phyloP scores from a whole-genome alignment of 441 rosid genomes.

The Eruca vesicaria region DNA sequence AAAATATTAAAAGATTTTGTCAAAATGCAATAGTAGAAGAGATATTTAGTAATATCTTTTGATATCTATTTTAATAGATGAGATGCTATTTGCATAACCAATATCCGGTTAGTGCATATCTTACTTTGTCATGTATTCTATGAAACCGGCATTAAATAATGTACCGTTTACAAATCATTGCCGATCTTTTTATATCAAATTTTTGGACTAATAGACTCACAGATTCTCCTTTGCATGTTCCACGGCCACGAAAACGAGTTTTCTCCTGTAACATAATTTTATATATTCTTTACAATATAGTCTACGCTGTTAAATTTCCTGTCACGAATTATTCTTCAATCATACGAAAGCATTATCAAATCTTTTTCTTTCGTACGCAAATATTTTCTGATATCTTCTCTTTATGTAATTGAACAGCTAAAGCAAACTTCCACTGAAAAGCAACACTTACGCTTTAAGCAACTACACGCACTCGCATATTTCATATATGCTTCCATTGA shows the following conservation, averaged over 20 bases:
- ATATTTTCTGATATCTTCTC: neutral
- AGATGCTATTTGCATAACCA: neutral
- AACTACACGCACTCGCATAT: constrained; percentile 29
- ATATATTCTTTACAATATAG: neutral
- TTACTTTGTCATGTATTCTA: too few relatives aligned
- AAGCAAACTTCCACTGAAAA: constrained; percentile 20
- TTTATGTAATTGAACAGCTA: constrained; percentile 26
- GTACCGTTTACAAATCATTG: neutral
- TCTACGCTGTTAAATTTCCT: constrained; percentile 17
- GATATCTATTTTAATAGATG: too few relatives aligned
- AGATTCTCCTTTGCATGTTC: constrained; percentile 21
- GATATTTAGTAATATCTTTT: too few relatives aligned
- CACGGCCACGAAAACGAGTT: neutral
- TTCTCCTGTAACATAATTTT: neutral
- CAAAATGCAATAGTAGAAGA: too few relatives aligned
- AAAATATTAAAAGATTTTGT: too few relatives aligned
- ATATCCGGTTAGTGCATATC: neutral
- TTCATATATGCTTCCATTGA: neutral
- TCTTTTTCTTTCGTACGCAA: neutral
- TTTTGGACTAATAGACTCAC: neutral
- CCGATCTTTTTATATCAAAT: neutral
- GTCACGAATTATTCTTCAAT: constrained; percentile 30
- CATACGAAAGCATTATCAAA: constrained; percentile 13
- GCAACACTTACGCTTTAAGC: constrained; percentile 32
- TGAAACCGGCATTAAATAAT: constrained; percentile 17